Base-by-base conservation (phyloP, 2,329 filamentous ascomycete genomes). In the Neonectria hederae region DNA sequence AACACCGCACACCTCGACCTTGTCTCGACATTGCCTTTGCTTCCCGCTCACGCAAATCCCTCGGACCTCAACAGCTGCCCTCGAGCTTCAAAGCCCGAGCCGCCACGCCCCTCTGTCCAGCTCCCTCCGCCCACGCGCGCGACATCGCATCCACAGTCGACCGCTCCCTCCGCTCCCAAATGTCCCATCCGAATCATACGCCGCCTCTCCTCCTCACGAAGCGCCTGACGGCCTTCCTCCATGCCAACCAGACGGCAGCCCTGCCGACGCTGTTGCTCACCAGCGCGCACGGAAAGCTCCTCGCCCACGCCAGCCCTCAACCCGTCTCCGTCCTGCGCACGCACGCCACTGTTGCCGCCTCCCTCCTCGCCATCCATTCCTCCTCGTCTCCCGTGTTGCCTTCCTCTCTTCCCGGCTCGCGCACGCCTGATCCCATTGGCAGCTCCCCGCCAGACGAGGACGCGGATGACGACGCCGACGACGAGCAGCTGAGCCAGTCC, bases 141-240 rank as follows among this genome's bases (percentile, higher is more conserved):
- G 24, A 46, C 24, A 24, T 40, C 59, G 28, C 48, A 32, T 21
- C n/a, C 28, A 10, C 17, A 5, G n/a, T 17, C 28, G 42, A 58
- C 45, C 55, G 43, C 45, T 19, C 32, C 43, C 59, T 52, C 21
- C n/a, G 13, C 28, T 22, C 30, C 28, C 53, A 54, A 63, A 81
- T 81, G 79, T 76, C 80, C 49, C 71, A 76, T 63, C 71, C 76
- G 21, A 74, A 74, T 54, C 80, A 83, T 24, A 83, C 84, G 40
- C 85, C 86, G 40, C 86, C 86, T 26, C 82, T 89, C 62, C 83
- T 93, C 79, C 83, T 93, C 65, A 89, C 86, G 38, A 90, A 89
- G 76, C 87, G 87, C 65, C 84, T 90, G 69, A 88, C 87, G 28
- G 79, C 84, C 63, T 90, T 90, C 76, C 85, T 90, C 51, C 82